phyloP scores from a whole-genome alignment of 1,139 yeast genomes.

The Diutina scorzettiae region DNA sequence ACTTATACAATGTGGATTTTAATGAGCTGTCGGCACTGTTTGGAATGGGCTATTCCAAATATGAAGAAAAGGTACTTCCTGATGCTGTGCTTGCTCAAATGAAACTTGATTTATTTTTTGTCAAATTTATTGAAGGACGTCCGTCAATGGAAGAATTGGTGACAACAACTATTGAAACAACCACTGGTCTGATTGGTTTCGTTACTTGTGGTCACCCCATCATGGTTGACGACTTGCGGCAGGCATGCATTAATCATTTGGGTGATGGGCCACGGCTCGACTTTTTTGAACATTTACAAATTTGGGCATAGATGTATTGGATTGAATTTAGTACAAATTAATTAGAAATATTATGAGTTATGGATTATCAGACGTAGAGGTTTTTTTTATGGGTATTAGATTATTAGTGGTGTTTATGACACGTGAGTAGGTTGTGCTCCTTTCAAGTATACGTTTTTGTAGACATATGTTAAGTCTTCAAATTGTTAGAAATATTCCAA shows the following conservation, averaged over 20 bases:
- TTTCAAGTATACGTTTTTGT: too few relatives aligned
- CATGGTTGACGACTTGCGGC: constrained; percentile 11
- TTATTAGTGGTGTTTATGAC: too few relatives aligned
- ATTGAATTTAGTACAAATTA: too few relatives aligned
- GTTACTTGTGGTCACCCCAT: constrained; percentile 31
- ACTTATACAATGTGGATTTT: constrained; percentile 11
- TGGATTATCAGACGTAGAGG: too few relatives aligned
- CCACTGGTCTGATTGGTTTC: constrained; percentile 30
- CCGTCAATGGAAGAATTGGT: constrained; percentile 29
- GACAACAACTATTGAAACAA: constrained; percentile 20
- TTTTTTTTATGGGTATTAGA: too few relatives aligned
- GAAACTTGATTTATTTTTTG: background rate
- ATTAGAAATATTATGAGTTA: too few relatives aligned
- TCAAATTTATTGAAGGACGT: constrained; percentile 31
- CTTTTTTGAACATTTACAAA: constrained; percentile 10
- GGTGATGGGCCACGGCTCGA: constrained; percentile 9
- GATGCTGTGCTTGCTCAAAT: background rate
- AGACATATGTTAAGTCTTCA: too few relatives aligned
- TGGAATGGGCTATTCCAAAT: background rate
- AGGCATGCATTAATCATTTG: constrained; percentile 8
- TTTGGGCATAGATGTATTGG: constrained; percentile 7
- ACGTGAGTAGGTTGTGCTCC: too few relatives aligned
- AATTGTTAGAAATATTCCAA: too few relatives aligned
- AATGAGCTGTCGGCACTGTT: background rate
- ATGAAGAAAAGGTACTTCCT: background rate